Conservation (phyloP, 108 stramenopile genomes). For the Cyclotella sp. region DNA sequence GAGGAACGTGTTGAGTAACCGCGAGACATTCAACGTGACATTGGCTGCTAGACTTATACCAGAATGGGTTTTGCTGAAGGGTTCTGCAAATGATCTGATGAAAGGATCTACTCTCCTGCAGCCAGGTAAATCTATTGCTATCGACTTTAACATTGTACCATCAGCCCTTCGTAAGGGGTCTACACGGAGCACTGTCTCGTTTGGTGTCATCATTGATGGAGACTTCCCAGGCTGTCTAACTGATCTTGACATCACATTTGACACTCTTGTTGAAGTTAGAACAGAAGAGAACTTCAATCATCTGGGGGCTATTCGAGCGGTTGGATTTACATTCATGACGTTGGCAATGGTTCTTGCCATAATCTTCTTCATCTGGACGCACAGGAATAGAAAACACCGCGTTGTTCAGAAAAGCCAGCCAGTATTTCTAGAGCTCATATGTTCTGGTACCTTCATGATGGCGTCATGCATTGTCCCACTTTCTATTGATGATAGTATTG, state of each 20-base stretch:
- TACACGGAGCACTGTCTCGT: slow-evolving; percentile 14
- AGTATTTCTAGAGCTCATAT: slow-evolving; percentile 60
- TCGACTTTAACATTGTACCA: not conserved
- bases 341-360: not conserved
- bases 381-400: not conserved
- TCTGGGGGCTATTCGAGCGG: slow-evolving; percentile 4
- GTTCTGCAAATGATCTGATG: not conserved
- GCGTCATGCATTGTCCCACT: slow-evolving; percentile 47
- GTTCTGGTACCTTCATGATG: slow-evolving; percentile 69
- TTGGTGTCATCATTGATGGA: slow-evolving; percentile 15
- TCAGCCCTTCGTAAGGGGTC: not conserved
- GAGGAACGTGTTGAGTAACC: not conserved
- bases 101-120: slow-evolving; percentile 3
- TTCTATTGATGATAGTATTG: slow-evolving; percentile 7
- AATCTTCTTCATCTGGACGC: not conserved
- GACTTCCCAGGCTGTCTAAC: slow-evolving; percentile 18
- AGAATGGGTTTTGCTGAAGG: slow-evolving; percentile 1
- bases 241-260: slow-evolving; percentile 12
- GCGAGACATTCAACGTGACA: slow-evolving; percentile 1
- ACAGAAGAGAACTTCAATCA: slow-evolving; percentile 11
- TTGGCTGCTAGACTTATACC: not conserved
- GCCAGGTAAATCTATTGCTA: slow-evolving; percentile 1
- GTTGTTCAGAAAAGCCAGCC: slow-evolving; percentile 48
- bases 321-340: slow-evolving; percentile 8
- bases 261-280: slow-evolving; percentile 2